phyloP scores from a whole-genome alignment of 2,329 filamentous ascomycete species.

The Fusarium coffeatum region DNA sequence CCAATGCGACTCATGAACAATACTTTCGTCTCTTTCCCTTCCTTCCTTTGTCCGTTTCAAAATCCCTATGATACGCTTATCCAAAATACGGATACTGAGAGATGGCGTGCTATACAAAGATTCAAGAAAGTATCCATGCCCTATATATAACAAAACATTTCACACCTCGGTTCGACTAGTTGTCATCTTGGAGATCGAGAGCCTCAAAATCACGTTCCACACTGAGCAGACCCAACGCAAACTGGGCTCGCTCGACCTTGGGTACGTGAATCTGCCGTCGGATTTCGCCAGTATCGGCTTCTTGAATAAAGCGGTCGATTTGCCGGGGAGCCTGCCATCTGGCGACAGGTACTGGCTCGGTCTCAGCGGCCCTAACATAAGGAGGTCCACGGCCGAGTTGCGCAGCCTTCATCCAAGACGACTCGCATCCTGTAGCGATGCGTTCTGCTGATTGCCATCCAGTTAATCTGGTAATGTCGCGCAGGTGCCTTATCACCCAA shows the following conservation, averaged over 20 bases:
- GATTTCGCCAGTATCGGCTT: constrained; percentile 56
- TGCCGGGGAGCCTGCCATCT: constrained; percentile 64
- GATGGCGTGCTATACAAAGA: background rate
- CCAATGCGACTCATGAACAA: background rate
- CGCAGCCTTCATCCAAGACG: constrained; percentile 81
- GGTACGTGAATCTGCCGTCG: constrained; percentile 66
- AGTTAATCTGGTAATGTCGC: constrained; percentile 80
- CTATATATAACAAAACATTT: background rate
- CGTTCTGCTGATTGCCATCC: constrained; percentile 88
- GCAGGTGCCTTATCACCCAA: constrained; percentile 80
- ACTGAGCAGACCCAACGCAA: constrained; percentile 81
- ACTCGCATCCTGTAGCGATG: constrained; percentile 87
- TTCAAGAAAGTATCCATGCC: background rate
- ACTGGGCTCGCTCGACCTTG: constrained; percentile 72
- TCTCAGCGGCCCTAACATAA: constrained; percentile 66
- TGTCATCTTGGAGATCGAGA: constrained; percentile 65
- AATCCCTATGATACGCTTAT: background rate
- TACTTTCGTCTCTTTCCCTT: background rate
- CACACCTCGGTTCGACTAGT: constrained; percentile 1
- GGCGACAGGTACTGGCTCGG: constrained; percentile 49
- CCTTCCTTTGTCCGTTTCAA: background rate
- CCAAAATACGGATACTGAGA: background rate
- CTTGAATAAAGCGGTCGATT: constrained; percentile 64
- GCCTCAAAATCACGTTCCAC: constrained; percentile 80
- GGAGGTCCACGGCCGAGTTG: constrained; percentile 80